Base-by-base conservation (phyloP, 2,329 filamentous ascomycete genomes). In the Lasiodiplodia citricola region DNA sequence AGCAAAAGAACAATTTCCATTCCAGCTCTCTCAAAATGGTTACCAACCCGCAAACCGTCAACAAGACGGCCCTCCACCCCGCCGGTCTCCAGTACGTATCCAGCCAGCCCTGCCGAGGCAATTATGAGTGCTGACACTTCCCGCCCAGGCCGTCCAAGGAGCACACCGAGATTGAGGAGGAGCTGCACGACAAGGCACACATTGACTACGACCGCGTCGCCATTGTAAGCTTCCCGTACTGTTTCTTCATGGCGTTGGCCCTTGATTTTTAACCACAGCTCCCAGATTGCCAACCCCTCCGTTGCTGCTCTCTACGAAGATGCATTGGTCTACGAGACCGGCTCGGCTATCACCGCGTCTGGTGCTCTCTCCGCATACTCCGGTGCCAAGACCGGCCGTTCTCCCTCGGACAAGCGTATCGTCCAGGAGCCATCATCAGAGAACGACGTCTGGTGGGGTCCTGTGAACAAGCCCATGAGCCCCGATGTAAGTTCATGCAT, bases 131-230 rank as follows among this genome's bases (percentile, higher is more conserved):
- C 62, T 69, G 31, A 69, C 56, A 14, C 28, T 44, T 18, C 31
- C n/a, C 21, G 25, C 25, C 31, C 44, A 67, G 67, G 50, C 58
- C 57, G 47, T 68, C 67, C 11, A 86, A 90, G 78, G 92, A 96
- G 80, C 95, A 97, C 88, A 98, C 96, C 56, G 96, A 98, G 82
- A 90, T 99, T 73, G 94, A 99, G 85, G 94, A 98, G 85, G 93
- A 97, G 82, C 92, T 99, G 71, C 94, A 98, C 83, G 93, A 97
- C 83, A 94, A 91, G 79, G 96, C 96, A 74, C 95, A 99, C 87
- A 99, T 99, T 79, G 96, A 99, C 87, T 99, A 98, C 82, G 92
- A 98, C 84, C 92, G 94, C 79, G 96, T 99, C 78, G 93, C 96
- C 72, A 99, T 99, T 87, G 94, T 97, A 88, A 82, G 92, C 71